Percentiles rank a stretch among this genome's conserved stretches.
phyloP scores from a whole-genome alignment of 2,329 filamentous ascomycete genomes.

The Aspergillus sergii region DNA sequence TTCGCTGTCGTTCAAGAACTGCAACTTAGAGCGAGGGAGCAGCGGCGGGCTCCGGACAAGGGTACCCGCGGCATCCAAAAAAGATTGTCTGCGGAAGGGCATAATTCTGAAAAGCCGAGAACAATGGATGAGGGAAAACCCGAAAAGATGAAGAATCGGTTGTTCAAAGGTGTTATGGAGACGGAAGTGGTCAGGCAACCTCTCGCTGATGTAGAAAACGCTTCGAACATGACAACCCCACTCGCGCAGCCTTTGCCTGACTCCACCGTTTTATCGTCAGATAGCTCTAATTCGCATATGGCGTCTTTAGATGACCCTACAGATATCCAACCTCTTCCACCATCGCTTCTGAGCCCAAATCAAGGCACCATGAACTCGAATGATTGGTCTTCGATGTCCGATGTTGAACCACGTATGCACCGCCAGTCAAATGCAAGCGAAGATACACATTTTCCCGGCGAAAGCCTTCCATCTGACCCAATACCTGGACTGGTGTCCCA shows the following conservation, averaged over 20 bases:
- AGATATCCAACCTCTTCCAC: conserved; percentile 46
- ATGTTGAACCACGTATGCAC: conserved; percentile 24
- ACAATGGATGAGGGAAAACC: conserved; percentile 34
- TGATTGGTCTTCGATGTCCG: conserved; percentile 33
- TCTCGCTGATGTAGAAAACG: conserved; percentile 48
- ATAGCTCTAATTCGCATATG: conserved; percentile 31
- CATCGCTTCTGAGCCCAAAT: conserved; percentile 45
- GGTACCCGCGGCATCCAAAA: conserved; percentile 26
- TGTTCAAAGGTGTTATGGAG: conserved; percentile 48
- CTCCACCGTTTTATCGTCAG: conserved; percentile 37
- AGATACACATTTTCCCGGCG: conserved; percentile 21
- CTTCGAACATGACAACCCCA: conserved; percentile 60
- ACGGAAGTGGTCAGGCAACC: conserved; percentile 34
- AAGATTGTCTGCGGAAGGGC: conserved; percentile 34
- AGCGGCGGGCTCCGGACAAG: conserved; percentile 25
- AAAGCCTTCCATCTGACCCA: conserved; percentile 27
- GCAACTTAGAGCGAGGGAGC: conserved; percentile 40
- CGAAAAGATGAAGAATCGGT: conserved; percentile 44
- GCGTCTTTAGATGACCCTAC: conserved; percentile 36
- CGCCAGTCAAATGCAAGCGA: conserved; percentile 30
- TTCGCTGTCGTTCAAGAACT: conserved; percentile 55
- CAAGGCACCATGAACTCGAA: conserved; percentile 30
- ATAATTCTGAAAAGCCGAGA: conserved; percentile 28
- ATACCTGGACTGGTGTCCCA: conserved; percentile 25
- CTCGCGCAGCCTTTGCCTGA: conserved; percentile 54